Conservation (phyloP, 1,284 basidiomycete species). For the Apiotrichum domesticum region DNA sequence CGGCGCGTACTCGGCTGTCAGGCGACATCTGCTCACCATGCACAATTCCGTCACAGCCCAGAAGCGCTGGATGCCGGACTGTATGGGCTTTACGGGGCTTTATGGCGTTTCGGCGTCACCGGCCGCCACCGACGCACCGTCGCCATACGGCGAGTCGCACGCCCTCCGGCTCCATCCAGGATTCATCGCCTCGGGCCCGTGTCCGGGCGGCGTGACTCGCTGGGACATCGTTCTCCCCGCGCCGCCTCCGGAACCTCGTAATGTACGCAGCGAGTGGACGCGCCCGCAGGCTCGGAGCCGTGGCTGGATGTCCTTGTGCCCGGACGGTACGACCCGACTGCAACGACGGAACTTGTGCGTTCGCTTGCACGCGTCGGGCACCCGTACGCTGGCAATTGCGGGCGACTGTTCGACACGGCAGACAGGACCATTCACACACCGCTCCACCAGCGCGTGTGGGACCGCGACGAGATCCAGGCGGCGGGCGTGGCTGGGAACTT, state of each 20-base stretch:
- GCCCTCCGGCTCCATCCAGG: neutral
- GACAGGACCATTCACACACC: neutral
- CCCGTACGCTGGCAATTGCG: neutral
- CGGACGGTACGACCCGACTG: neutral
- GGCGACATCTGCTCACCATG: neutral
- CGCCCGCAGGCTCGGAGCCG: too few relatives aligned
- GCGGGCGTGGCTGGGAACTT: neutral
- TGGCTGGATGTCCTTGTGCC: neutral
- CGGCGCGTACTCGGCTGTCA: conserved; percentile 1
- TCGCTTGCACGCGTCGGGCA: neutral
- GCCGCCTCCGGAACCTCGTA: neutral
- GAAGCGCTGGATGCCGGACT: neutral
- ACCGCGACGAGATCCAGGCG: neutral
- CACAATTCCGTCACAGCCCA: too few relatives aligned
- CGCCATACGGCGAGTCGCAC: neutral
- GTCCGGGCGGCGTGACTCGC: neutral
- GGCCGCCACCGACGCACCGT: neutral
- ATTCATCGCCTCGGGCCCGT: conserved; percentile 1
- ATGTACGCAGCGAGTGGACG: too few relatives aligned
- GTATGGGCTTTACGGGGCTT: neutral
- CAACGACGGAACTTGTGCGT: neutral
- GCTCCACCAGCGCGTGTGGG: conserved; percentile 1
- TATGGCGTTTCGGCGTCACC: neutral
- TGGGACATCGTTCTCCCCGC: neutral
- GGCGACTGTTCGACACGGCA: neutral